Base-by-base conservation (phyloP, 306 rosid species). In the Sechiopsis laciniata region DNA sequence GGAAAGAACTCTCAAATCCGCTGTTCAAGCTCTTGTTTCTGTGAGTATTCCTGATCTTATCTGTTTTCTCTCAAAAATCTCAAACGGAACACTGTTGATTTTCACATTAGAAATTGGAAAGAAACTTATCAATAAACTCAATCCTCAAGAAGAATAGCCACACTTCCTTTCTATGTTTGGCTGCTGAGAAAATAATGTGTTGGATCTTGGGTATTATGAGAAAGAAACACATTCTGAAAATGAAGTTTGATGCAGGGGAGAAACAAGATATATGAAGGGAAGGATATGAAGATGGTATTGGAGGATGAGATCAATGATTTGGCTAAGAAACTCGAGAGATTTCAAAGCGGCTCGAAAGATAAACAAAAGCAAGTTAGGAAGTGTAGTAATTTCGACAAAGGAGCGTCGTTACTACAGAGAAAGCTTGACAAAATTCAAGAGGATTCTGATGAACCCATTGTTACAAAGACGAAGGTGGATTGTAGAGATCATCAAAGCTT, bases 21-120 rank as follows among this genome's bases (percentile, higher is more conserved):
- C 91, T 56, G 75, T 91, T 79, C 87, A 77, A 67, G 77, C 92
- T 15, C 94, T 94, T 71, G 82, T 88, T 55, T 90, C 90, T 72
- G 99, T 94, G 64, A 85, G 95, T 86, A 35, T 63, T n/a, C 32
- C 2, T n/a, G n/a, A n/a, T 26, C 29, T 26, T 26, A 26, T 26
- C 29, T 45, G 32, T 42, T 65, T 16, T 16, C 21, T 20, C 57
- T 16, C 21, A 16, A 54, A 54, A 54, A n/a, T 61, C 67, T 14
- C 45, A 14, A 14, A 61, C 3, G 42, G 11, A 29, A 14, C 16
- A 29, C 68, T 8, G 5, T 32, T 32, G 14, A 62, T 62, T 62
- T 35, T 15, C 40, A 16, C 17, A 59, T 24, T 59, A 6, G 65
- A 59, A 59, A 24, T 24, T 24, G 19, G 17, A n/a, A 24, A 17